Conservation (phyloP, 495 filamentous ascomycete genomes). For the Elasticomyces elasticus region DNA sequence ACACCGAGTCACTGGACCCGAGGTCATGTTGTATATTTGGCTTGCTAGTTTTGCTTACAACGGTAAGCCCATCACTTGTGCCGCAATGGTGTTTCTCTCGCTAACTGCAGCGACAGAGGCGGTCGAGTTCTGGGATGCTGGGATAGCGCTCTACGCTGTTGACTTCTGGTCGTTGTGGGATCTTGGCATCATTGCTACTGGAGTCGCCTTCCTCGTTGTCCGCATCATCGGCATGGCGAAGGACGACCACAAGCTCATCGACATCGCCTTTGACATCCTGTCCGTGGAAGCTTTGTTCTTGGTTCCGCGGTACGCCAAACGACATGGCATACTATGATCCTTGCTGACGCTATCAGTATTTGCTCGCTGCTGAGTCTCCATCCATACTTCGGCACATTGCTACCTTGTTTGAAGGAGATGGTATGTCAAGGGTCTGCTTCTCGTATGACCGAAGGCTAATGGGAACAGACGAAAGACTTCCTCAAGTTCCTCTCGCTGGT, state of each 20-base stretch:
- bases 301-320: constrained; percentile 53
- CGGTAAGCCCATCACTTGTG: constrained; percentile 36
- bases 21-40: constrained; percentile 54
- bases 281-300: constrained; percentile 83
- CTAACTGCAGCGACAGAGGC: constrained; percentile 28
- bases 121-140: constrained; percentile 72
- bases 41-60: constrained; percentile 83
- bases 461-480: constrained; percentile 67
- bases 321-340: not conserved
- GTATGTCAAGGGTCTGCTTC: constrained; percentile 16
- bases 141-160: constrained; percentile 68
- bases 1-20: constrained; percentile 39
- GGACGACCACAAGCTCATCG: constrained; percentile 51
- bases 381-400: constrained; percentile 81
- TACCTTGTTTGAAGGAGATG: constrained; percentile 87
- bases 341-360: constrained; percentile 39
- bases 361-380: constrained; percentile 83
- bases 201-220: constrained; percentile 58
- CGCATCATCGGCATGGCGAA: constrained; percentile 64
- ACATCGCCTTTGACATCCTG: constrained; percentile 77
- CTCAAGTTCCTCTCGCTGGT: constrained; percentile 86
- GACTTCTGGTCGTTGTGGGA: constrained; percentile 93
- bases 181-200: constrained; percentile 74
- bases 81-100: not conserved
- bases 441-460: not conserved